A percentile compares a stretch with the other conserved stretches of the same genome.
These are phyloP conservation scores for Heritiera littoralis DNA, from an alignment of 345 rosid species.

Conservation along the genomic window DNA sequence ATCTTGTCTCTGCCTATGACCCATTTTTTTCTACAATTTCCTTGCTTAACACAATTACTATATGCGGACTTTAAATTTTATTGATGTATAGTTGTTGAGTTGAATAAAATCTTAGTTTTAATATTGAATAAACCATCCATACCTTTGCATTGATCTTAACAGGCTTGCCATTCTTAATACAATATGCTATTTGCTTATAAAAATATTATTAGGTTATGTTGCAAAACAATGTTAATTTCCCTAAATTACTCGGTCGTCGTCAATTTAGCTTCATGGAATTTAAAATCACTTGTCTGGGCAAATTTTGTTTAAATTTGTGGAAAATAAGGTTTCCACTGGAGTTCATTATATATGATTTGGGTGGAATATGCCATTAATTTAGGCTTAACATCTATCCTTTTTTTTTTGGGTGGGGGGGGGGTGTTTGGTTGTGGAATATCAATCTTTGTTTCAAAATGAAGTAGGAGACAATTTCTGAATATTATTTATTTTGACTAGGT, in stretches of 20 bases:
- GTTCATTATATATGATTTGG: not conserved
- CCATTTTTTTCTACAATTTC: not conserved
- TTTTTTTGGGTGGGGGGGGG: not conserved
- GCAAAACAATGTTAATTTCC: not conserved
- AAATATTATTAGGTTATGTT: not conserved
- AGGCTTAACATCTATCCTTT: not conserved
- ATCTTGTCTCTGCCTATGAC: not conserved
- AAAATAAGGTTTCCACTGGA: not conserved
- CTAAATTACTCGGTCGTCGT: not conserved
- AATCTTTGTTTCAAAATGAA: not conserved
- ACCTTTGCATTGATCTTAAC: not conserved
- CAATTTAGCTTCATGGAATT: not conserved
- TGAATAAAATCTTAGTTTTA: not conserved
- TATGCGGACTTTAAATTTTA: not conserved
- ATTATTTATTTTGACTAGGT: not conserved
- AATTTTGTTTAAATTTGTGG: not conserved
- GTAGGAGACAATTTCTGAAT: slow-evolving; percentile 2
- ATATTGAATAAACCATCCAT: not conserved
- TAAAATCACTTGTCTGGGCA: not conserved
- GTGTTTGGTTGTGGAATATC: not conserved
- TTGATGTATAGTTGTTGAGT: not conserved
- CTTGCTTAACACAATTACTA: not conserved
- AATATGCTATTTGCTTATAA: not conserved
- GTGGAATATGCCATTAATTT: not conserved
- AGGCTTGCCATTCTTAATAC: not conserved